Percentiles rank a stretch among this genome's conserved stretches.
Conservation (phyloP, 257 asterid species). For the Primulina huaijiensis region DNA sequence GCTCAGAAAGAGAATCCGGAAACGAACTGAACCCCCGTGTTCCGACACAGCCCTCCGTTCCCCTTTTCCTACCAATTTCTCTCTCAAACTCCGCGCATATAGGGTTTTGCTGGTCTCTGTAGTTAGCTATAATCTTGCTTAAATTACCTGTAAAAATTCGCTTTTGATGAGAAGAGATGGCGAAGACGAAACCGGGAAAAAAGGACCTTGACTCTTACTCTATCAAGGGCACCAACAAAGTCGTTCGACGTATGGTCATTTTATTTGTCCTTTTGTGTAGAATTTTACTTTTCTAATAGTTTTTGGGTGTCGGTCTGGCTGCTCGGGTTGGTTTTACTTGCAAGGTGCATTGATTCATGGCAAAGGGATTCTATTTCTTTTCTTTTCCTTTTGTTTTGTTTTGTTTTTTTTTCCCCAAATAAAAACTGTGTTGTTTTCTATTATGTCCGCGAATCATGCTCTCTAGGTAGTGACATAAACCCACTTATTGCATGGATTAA, state of each 20-base stretch:
- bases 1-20: neutral
- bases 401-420: too few species aligned
- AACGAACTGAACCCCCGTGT: neutral
- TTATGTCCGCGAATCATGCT: too few species aligned
- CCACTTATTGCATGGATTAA: too few species aligned
- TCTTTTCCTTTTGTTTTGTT: too few species aligned
- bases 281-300: neutral
- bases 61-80: neutral
- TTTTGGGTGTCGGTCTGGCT: neutral
- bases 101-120: neutral
- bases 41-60: neutral
- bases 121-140: neutral
- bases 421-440: too few species aligned
- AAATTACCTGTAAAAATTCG: neutral
- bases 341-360: neutral
- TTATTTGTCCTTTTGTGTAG: neutral
- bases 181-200: constrained; percentile 96
- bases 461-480: too few species aligned
- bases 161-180: constrained; percentile 42
- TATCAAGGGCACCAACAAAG: constrained; percentile 85
- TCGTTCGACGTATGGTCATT: constrained; percentile 57
- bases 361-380: neutral
- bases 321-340: neutral
- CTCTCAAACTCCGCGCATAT: neutral
- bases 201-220: constrained; percentile 84